Evolutionary conservation across 1,139 yeast species (phyloP).

Genomic region (Casaregolazyma suthepensis): DNA sequence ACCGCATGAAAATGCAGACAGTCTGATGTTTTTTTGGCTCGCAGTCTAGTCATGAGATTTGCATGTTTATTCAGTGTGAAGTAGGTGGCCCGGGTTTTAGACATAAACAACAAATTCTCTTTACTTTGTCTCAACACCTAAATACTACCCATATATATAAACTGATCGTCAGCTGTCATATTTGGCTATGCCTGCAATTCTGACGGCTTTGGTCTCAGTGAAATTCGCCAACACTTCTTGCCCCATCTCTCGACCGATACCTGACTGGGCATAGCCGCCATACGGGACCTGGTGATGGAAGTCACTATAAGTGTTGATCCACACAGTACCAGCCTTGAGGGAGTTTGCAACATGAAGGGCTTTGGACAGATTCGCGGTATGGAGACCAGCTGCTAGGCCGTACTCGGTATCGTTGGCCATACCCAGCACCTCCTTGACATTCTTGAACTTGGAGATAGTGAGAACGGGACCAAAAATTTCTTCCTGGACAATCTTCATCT

Average conservation of each 20-base stretch:
- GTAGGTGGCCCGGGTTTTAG: not conserved
- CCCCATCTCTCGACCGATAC: conserved; percentile 93
- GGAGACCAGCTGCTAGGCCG: conserved; percentile 80
- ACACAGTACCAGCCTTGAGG: conserved; percentile 71
- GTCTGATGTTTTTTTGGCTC: too few species aligned
- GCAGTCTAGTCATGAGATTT: not conserved
- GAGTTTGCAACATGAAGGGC: conserved; percentile 56
- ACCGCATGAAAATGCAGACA: too few species aligned
- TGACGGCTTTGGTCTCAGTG: conserved; percentile 69
- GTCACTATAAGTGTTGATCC: conserved; percentile 78
- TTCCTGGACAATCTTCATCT: conserved; percentile 66
- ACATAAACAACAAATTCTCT: not conserved
- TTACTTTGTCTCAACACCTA: not conserved
- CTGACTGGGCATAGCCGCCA: conserved; percentile 84
- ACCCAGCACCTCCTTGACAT: conserved; percentile 62
- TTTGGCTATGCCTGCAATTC: conserved; percentile 31
- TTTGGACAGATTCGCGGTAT: conserved; percentile 53
- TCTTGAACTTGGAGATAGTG: conserved; percentile 63
- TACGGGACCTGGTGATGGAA: conserved; percentile 72
- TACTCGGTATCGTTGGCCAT: conserved; percentile 69
- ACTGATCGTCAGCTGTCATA: not conserved
- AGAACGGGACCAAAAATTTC: conserved; percentile 89
- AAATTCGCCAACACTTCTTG: conserved; percentile 73
- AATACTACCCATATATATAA: not conserved
- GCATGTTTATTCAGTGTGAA: not conserved